Evolutionary conservation across 805 yeast species (phyloP).

Genomic region (Starmera caribaea): DNA sequence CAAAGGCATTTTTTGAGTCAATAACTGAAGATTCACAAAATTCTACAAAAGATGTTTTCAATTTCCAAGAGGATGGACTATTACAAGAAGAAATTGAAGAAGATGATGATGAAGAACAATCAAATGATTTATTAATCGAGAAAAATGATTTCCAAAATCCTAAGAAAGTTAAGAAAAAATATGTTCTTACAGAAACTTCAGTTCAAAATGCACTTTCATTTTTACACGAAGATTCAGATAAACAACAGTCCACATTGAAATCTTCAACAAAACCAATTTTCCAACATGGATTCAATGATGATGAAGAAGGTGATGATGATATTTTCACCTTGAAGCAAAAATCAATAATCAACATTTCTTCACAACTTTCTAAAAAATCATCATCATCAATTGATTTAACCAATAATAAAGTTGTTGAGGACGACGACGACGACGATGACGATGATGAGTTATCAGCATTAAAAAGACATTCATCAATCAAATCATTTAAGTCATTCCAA

Average conservation of each 20-base stretch:
- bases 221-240: conserved; percentile 24
- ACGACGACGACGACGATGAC: too few relatives aligned
- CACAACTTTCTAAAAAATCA: conserved; percentile 18
- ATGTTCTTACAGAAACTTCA: conserved; percentile 40
- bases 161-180: conserved; percentile 24
- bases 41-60: conserved; percentile 12
- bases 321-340: conserved; percentile 35
- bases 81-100: conserved; percentile 19
- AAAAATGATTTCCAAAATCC: conserved; percentile 14
- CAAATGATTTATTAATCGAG: conserved; percentile 20
- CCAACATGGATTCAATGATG: conserved; percentile 29
- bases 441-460: conserved; percentile 1
- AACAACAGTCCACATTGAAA: neutral
- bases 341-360: conserved; percentile 24
- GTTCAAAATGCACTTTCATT: conserved; percentile 50
- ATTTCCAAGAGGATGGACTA: conserved; percentile 11
- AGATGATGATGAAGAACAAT: conserved; percentile 16
- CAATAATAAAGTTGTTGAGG: conserved; percentile 5
- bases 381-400: conserved; percentile 11
- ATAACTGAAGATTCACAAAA: conserved; percentile 40
- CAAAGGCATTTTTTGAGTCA: conserved; percentile 59
- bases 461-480: conserved; percentile 32
- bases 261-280: neutral
- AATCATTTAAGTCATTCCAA: conserved; percentile 34
- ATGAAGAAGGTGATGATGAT: conserved; percentile 34